These are phyloP conservation scores for Entomortierella lignicola DNA, from an alignment of 192 early-diverging fungal genomes.

Conservation along the genomic window DNA sequence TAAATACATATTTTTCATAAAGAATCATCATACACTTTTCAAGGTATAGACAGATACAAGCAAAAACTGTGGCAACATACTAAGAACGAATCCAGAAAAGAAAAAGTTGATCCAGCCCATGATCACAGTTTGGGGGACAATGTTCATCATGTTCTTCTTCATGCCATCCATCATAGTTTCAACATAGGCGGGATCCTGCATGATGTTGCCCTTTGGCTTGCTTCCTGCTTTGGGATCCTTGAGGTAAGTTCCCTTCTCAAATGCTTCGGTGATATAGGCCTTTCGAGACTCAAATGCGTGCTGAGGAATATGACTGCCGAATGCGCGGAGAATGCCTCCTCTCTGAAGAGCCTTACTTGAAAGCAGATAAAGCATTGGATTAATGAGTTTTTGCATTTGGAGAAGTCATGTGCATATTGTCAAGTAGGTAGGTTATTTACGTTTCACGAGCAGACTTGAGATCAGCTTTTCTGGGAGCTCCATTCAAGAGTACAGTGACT, in stretches of 20 bases:
- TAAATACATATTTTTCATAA: too few species aligned
- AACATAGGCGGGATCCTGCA: slow-evolving; percentile 94
- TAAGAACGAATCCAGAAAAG: slow-evolving; percentile 96
- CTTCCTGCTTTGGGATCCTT: slow-evolving; percentile 82
- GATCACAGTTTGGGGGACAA: slow-evolving; percentile 98
- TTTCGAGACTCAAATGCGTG: slow-evolving; percentile 81
- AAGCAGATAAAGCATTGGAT: too few species aligned
- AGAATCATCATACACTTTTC: too few species aligned
- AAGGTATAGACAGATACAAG: too few species aligned
- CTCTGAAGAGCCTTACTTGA: slow-evolving; percentile 82
- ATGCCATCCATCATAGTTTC: slow-evolving; percentile 97
- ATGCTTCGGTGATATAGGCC: slow-evolving; percentile 77
- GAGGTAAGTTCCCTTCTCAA: slow-evolving; percentile 84
- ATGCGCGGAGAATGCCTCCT: slow-evolving; percentile 73
- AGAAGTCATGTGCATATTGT: too few species aligned
- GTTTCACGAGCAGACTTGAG: slow-evolving; percentile 86
- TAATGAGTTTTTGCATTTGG: too few species aligned
- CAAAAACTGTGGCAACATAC: too few species aligned
- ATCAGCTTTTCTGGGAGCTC: slow-evolving; percentile 82
- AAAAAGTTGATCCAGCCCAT: slow-evolving; percentile 99
- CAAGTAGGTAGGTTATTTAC: slow-evolving; percentile 40
- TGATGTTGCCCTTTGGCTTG: slow-evolving; percentile 77
- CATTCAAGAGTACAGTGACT: slow-evolving; percentile 89
- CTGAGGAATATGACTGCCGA: slow-evolving; percentile 75
- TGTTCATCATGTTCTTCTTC: slow-evolving; percentile 98